A percentile compares a stretch with the other conserved stretches of the same genome.
phyloP scores from a whole-genome alignment of 768 basidiomycete genomes.

The Podaxis sp. region DNA sequence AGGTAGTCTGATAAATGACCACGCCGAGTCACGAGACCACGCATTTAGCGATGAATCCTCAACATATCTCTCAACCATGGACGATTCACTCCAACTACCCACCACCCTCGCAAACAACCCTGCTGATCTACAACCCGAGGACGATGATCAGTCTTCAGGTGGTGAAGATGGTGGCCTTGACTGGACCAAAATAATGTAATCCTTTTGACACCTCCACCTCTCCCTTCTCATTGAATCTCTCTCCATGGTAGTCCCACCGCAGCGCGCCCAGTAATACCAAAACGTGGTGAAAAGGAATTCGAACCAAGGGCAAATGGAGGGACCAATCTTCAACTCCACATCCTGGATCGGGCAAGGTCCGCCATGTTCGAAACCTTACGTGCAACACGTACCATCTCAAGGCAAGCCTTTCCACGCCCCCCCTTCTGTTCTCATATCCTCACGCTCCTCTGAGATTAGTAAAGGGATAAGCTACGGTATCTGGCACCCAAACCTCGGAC shows the following conservation, averaged over 20 bases:
- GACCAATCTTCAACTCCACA: constrained; percentile 74
- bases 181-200: constrained; percentile 74
- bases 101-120: constrained; percentile 25
- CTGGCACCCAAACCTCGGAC: constrained; percentile 65
- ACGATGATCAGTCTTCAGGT: constrained; percentile 50
- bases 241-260: constrained; percentile 28
- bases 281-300: constrained; percentile 96
- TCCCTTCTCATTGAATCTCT: constrained; percentile 12
- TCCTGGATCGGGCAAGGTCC: constrained; percentile 70
- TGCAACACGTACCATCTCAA: constrained; percentile 69
- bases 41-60: neutral
- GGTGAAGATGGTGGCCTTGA: constrained; percentile 76
- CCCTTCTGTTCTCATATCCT: neutral
- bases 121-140: constrained; percentile 24
- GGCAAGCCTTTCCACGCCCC: constrained; percentile 37
- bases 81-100: constrained; percentile 53
- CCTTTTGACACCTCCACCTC: neutral
- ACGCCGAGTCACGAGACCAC: constrained; percentile 1
- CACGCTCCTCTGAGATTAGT: constrained; percentile 30
- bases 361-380: constrained; percentile 87
- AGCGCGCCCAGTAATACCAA: constrained; percentile 77
- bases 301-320: constrained; percentile 70
- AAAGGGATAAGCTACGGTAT: constrained; percentile 77
- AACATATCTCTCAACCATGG: constrained; percentile 35
- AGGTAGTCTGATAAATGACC: neutral